Evolutionary conservation across 108 stramenopile genomes (phyloP).

Genomic region (Chaetoceros tenuissimus): DNA sequence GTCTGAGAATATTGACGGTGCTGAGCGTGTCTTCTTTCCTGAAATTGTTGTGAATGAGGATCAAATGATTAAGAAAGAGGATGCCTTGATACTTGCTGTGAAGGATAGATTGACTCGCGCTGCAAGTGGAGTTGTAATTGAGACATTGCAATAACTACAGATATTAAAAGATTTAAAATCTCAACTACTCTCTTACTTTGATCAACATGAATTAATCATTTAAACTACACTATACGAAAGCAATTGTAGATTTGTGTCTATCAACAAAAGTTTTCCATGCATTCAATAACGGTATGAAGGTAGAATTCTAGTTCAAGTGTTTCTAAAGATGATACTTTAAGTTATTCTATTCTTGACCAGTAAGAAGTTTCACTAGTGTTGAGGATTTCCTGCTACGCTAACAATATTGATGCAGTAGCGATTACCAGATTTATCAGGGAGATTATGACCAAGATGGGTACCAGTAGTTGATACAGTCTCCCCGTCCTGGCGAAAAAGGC

Average conservation of each 20-base stretch:
- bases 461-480: background rate
- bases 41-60: constrained; percentile 24
- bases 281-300: no score
- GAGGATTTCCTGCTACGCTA: constrained; percentile 66
- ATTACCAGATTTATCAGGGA: constrained; percentile 74
- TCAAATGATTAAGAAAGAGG: constrained; percentile 14
- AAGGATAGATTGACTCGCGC: constrained; percentile 80
- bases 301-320: no score
- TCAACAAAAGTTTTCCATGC: no score
- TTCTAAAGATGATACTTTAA: no score
- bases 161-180: no score
- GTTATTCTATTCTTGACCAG: no score
- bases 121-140: constrained; percentile 75
- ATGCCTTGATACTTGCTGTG: constrained; percentile 61
- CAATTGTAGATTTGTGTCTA: no score
- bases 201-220: no score
- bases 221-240: no score
- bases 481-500: background rate
- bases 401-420: constrained; percentile 91
- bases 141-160: constrained; percentile 1
- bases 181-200: no score
- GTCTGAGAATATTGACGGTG: constrained; percentile 63
- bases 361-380: no score
- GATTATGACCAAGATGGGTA: constrained; percentile 64
- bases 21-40: constrained; percentile 52